Evolutionary conservation across 2,329 filamentous ascomycete species (phyloP), one percentile per base, ranked within the genome.

Genomic region (Aspergillus pseudonomiae): DNA sequence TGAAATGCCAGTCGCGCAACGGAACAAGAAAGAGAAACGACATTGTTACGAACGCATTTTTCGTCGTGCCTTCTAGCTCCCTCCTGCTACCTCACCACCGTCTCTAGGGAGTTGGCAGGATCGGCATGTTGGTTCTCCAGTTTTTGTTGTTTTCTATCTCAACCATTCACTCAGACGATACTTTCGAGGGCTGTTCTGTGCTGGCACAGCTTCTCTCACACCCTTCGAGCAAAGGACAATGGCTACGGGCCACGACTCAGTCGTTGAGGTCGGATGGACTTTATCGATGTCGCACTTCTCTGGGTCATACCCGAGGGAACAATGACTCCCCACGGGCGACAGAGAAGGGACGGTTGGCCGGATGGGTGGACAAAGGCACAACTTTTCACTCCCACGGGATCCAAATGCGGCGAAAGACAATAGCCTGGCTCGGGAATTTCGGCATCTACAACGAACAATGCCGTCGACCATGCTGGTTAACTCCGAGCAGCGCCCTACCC

Each of bases 1-100:
- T 80, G 78, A 81, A 66, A 11, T 48, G n/a, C 21, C 16, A 56
- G 30, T 46, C 39, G 11, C 52, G 24, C 24, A 39, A 58, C 50
- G 14, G 16, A 46, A 43, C 43, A 57, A 57, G n/a, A 57, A 60
- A 62, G 56, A 62, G 45, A 32, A 43, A 60, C 39, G 19, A 28
- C 48, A 60, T 59, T 34, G 41, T 57, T 39, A 53, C 28, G 62
- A 62, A 57, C 62, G 45, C 54, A 34, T 41, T 41, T 55, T 48
- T 56, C 55, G 56, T 57, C 57, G 54, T 57, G 34, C 43, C 52
- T 43, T 36, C 60, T 39, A 60, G 32, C 57, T 50, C n/a, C n/a
- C 50, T 43, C 16, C 59, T 50, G 26, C 54, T 52, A 39, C 46
- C 21, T 39, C 58, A 36, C 45, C 19, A 54, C 46, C 24, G 48